Evolutionary conservation across 495 filamentous ascomycete genomes (phyloP), one percentile per base, ranked within the genome.

Genomic region (Xylaria telfairii): DNA sequence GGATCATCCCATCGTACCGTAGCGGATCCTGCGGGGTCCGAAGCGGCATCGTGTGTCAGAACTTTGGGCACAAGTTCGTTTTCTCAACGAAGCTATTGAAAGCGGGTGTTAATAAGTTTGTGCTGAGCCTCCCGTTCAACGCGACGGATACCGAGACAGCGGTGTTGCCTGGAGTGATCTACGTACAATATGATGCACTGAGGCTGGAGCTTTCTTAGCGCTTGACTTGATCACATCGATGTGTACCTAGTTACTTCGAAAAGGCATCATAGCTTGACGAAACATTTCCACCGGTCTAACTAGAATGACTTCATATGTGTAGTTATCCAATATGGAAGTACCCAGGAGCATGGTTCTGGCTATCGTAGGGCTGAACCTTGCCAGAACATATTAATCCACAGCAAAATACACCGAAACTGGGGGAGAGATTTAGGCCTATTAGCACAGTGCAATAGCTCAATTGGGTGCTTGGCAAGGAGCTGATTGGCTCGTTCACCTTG

Each of bases 111-210:
- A 90, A 89, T 75, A 74, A 78, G 46, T 74, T 89, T 44, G 79
- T 86, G 4, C 70, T 89, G 49, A 82, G 82, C 73, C 72, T 89
- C 32, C 87, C 88, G 24, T 79, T 76, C 62, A 85, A 86, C 70
- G 87, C 83, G 44, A 87, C 85, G 13, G 78, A 89, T 70, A 81
- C 80, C 24, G 87, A 89, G 79, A 86, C 82, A 24, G 87, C 87
- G 3, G 69, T 88, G 24, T 66, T 90, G 30, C 83, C 86, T 0
- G 74, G 73, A 57, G 82, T 76, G 1, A 79, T 87, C 0, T 90
- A 89, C 76, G 83, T 89, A 17, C 86, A 90, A 75, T 89, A 90
- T 76, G 86, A 89, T 81, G 86, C 87, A 3, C 71, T 89, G 71
- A 77, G 86, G 46, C 65, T 89, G 26, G 87, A 90, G 72, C 49